Percentiles rank a stretch among this genome's conserved stretches.
Conservation (phyloP, 306 rosid genomes). For the Quercus cerris region DNA sequence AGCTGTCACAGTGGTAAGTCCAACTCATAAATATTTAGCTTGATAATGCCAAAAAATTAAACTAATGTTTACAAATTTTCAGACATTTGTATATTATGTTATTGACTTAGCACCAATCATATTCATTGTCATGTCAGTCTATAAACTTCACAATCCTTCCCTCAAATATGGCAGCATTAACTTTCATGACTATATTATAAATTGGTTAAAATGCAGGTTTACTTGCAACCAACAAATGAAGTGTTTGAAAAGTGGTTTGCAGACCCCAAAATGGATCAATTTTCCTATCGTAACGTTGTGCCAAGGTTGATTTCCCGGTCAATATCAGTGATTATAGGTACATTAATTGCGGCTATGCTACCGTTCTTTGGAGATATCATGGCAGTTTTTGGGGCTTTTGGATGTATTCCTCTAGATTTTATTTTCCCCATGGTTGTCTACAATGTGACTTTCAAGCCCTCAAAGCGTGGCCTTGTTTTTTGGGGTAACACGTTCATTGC, state of each 20-base stretch:
- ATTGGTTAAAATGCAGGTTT: slow-evolving; percentile 43
- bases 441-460: slow-evolving; percentile 74
- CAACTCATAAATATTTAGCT: background rate
- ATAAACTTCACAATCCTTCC: background rate
- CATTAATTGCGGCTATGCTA: slow-evolving; percentile 69
- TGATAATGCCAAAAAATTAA: too few relatives aligned
- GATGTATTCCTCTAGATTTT: slow-evolving; percentile 74
- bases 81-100: too few relatives aligned
- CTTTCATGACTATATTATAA: slow-evolving; percentile 1
- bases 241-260: slow-evolving; percentile 58
- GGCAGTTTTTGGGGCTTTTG: slow-evolving; percentile 82
- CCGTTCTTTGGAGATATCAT: slow-evolving; percentile 82
- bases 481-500: slow-evolving; percentile 66
- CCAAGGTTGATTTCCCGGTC: slow-evolving; percentile 67
- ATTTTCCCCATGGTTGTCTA: slow-evolving; percentile 79
- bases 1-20: slow-evolving; percentile 62
- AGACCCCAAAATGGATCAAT: slow-evolving; percentile 57
- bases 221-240: slow-evolving; percentile 81
- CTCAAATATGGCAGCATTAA: background rate
- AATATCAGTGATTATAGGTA: slow-evolving; percentile 52
- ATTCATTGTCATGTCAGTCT: too few relatives aligned
- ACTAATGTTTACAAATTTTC: too few relatives aligned
- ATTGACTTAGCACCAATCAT: background rate
- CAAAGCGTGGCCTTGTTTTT: slow-evolving; percentile 42
- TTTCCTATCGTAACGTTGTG: slow-evolving; percentile 51